phyloP scores from a whole-genome alignment of 441 rosid genomes.

The Daphne laureola region DNA sequence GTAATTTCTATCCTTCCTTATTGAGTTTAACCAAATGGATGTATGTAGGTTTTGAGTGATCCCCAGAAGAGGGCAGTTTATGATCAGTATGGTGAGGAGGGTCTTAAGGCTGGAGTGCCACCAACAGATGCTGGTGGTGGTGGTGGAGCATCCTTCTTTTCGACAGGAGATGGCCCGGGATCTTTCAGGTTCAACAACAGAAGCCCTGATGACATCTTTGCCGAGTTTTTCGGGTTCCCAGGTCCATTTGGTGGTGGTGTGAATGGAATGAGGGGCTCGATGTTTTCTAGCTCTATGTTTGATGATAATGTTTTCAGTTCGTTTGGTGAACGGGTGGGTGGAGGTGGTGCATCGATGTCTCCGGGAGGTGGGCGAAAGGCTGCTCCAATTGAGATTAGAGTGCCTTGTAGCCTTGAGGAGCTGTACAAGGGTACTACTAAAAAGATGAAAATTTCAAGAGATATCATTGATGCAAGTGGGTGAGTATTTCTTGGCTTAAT shows the following conservation, averaged over 20 bases:
- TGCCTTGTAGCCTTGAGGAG: slow-evolving; percentile 82
- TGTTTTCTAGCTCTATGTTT: slow-evolving; percentile 23
- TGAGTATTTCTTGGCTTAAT: slow-evolving; percentile 24
- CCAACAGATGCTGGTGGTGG: slow-evolving; percentile 38
- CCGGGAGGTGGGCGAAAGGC: slow-evolving; percentile 48
- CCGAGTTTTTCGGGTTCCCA: slow-evolving; percentile 57
- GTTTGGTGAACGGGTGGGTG: no score
- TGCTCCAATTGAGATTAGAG: slow-evolving; percentile 53
- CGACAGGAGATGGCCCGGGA: slow-evolving; percentile 48
- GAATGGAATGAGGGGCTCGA: slow-evolving; percentile 43
- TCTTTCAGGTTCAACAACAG: slow-evolving; percentile 52
- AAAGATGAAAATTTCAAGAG: slow-evolving; percentile 84
- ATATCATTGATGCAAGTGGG: slow-evolving; percentile 56
- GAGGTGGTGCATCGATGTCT: slow-evolving; percentile 25
- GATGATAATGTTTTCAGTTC: no score
- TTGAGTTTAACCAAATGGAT: no score
- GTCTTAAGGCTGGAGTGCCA: slow-evolving; percentile 61
- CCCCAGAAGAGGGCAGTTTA: slow-evolving; percentile 66
- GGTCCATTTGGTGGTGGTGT: slow-evolving; percentile 43
- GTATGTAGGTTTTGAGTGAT: slow-evolving; percentile 68
- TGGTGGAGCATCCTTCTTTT: slow-evolving; percentile 41
- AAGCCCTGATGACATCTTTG: slow-evolving; percentile 59
- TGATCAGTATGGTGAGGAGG: slow-evolving; percentile 86
- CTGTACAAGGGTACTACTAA: slow-evolving; percentile 69
- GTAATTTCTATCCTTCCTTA: no score